phyloP scores from a whole-genome alignment of 176 grass and related monocot species.

The Hordeum marinum region DNA sequence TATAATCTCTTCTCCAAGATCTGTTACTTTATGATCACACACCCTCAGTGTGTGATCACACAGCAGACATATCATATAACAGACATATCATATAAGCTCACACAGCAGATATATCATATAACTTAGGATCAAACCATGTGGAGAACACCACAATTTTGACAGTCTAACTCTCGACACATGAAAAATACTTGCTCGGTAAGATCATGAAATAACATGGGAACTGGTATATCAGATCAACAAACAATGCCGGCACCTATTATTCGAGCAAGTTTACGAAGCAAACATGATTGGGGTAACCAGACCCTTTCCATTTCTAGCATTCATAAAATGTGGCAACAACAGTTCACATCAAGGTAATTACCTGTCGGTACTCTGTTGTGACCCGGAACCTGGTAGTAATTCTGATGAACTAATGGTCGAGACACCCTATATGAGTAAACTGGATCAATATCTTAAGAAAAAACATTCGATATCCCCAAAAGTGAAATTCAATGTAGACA shows the following conservation, averaged over 20 bases:
- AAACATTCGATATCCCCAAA: not conserved
- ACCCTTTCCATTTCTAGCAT: conserved; percentile 22
- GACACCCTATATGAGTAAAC: conserved; percentile 34
- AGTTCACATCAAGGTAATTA: conserved; percentile 15
- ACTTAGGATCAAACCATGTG: not conserved
- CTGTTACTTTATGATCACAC: not conserved
- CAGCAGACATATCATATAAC: too few relatives aligned
- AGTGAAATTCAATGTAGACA: not conserved
- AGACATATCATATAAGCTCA: not conserved
- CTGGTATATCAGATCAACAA: not conserved
- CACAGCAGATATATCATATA: not conserved
- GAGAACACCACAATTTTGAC: not conserved
- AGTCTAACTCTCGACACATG: not conserved
- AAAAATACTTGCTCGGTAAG: not conserved
- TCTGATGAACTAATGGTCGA: conserved; percentile 30
- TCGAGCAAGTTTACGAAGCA: not conserved
- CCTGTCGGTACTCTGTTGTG: conserved; percentile 67
- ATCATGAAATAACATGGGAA: not conserved
- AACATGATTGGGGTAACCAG: not conserved
- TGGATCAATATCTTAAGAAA: conserved; percentile 4
- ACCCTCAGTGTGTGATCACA: not conserved
- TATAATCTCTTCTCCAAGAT: not conserved
- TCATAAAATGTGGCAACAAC: not conserved
- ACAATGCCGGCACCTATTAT: not conserved
- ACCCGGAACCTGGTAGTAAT: conserved; percentile 20